These are phyloP conservation scores for Auriscalpium microsporum DNA, from an alignment of 768 basidiomycete species.

Conservation along the genomic window DNA sequence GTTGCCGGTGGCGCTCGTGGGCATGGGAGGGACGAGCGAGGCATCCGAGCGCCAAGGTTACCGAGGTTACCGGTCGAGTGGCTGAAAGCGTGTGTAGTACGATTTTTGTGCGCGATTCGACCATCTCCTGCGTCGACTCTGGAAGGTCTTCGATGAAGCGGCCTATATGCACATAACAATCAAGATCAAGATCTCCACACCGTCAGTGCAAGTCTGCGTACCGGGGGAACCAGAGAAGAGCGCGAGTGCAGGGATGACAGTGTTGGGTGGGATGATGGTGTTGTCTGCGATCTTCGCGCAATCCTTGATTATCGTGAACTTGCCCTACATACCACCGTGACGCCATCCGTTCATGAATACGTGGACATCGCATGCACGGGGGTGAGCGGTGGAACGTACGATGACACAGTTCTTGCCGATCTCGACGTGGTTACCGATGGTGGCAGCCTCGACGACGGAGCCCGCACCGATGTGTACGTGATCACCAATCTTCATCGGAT, in stretches of 20 bases:
- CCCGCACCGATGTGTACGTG: slow-evolving; percentile 90
- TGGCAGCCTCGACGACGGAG: slow-evolving; percentile 87
- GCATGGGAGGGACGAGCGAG: too few species aligned
- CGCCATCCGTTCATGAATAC: not conserved
- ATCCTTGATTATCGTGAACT: slow-evolving; percentile 95
- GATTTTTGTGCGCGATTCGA: slow-evolving; percentile 83
- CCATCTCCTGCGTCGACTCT: slow-evolving; percentile 88
- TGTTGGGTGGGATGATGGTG: slow-evolving; percentile 84
- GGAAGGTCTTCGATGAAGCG: slow-evolving; percentile 78
- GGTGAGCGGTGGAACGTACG: slow-evolving; percentile 37
- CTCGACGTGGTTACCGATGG: slow-evolving; percentile 88
- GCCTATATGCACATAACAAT: slow-evolving; percentile 37
- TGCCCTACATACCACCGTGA: slow-evolving; percentile 49
- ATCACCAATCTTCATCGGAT: slow-evolving; percentile 96
- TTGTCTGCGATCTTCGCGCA: slow-evolving; percentile 86
- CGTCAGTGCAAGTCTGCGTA: slow-evolving; percentile 23
- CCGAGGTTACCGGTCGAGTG: slow-evolving; percentile 23
- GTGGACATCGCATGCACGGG: not conserved
- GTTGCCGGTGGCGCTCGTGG: too few species aligned
- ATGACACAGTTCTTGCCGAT: slow-evolving; percentile 96
- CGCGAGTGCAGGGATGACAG: slow-evolving; percentile 83
- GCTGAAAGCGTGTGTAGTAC: slow-evolving; percentile 78
- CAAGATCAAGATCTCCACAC: not conserved
- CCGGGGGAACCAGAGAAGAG: slow-evolving; percentile 88
- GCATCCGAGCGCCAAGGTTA: too few species aligned